These are phyloP conservation scores for Cyclocybe aegerita DNA, from an alignment of 768 basidiomycete genomes.

Conservation along the genomic window DNA sequence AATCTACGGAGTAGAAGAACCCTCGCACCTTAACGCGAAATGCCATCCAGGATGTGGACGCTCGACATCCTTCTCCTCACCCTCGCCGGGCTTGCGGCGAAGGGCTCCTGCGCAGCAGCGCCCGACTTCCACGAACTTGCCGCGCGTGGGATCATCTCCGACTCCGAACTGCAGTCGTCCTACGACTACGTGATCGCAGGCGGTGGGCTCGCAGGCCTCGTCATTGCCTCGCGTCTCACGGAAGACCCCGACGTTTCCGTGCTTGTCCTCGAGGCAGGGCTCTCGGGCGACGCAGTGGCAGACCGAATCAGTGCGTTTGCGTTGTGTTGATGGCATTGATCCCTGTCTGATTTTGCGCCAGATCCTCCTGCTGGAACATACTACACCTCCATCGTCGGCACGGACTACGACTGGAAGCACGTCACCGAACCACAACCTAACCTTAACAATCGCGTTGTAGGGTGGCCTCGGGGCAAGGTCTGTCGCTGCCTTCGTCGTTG, in stretches of 20 bases:
- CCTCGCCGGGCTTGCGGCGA: too few relatives aligned
- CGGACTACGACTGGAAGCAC: conserved; percentile 52
- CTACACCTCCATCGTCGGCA: conserved; percentile 42
- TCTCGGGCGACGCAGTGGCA: conserved; percentile 12
- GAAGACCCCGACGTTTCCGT: conserved; percentile 34
- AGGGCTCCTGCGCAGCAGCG: not conserved
- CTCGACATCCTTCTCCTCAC: too few relatives aligned
- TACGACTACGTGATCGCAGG: conserved; percentile 27
- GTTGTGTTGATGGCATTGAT: not conserved
- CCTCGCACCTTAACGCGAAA: too few relatives aligned
- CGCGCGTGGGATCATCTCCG: conserved; percentile 7
- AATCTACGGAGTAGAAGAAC: too few relatives aligned
- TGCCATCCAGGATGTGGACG: too few relatives aligned
- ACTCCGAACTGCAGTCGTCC: conserved; percentile 20
- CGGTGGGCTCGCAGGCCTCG: conserved; percentile 28
- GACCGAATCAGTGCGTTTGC: conserved; percentile 4
- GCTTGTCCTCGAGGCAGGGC: conserved; percentile 41
- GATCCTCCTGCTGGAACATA: conserved; percentile 49
- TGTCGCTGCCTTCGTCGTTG: not conserved
- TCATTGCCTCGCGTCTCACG: conserved; percentile 36
- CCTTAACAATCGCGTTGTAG: conserved; percentile 36
- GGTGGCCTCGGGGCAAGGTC: conserved; percentile 59
- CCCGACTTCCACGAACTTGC: conserved; percentile 9
- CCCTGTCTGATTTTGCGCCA: not conserved
- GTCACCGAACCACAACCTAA: conserved; percentile 40